Evolutionary conservation across 192 early-diverging fungal species (phyloP), one percentile per base, ranked within the genome.

Genomic region (Backusella westeae): DNA sequence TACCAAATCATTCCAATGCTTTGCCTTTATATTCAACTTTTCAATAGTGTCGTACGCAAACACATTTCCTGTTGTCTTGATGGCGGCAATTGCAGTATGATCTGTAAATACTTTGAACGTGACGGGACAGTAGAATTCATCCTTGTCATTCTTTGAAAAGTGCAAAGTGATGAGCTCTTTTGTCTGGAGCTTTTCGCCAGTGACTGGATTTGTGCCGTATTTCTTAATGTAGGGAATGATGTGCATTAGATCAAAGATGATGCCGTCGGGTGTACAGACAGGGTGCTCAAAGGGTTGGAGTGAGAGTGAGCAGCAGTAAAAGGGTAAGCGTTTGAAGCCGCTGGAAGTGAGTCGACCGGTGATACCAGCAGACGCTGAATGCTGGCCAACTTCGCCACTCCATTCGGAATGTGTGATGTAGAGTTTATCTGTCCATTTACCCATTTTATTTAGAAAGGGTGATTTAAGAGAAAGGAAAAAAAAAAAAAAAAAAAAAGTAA

Each of bases 251-350:
- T 99, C 97, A 87, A 96, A 99, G 10, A 98, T 88, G 41, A 83
- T 92, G 19, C 97, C 97, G 35, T 96, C 94, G 6, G 82, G 82
- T 0, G 95, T 94, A 81, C 95, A 97, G 69, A 95, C 88, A 2
- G 97, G 96, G 71, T 89, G 86, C 59, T 89, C 91, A 76, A 96
- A 95, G 12, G 97, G 96, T 71, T 89, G 89, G 29, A 99, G 80
- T 4, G 97, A 95, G n/a, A 99, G 85, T 3, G 96, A 90, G 76
- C 97, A 99, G 82, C 92, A 96, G 72, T 90, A 88, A 72, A 96
- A 96, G 0, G 95, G 94, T 12, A 95, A 81, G 14, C 88, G 81
- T 73, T 96, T 90, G 81, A 94, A 94, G 26, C 87, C 87, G 9
- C 83, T 85, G 34, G 79, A 83, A 39, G 82, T 70, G 9, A 79